These are phyloP conservation scores for Apiospora rasikravindrae DNA, from an alignment of 2,329 filamentous ascomycete genomes.

Conservation along the genomic window DNA sequence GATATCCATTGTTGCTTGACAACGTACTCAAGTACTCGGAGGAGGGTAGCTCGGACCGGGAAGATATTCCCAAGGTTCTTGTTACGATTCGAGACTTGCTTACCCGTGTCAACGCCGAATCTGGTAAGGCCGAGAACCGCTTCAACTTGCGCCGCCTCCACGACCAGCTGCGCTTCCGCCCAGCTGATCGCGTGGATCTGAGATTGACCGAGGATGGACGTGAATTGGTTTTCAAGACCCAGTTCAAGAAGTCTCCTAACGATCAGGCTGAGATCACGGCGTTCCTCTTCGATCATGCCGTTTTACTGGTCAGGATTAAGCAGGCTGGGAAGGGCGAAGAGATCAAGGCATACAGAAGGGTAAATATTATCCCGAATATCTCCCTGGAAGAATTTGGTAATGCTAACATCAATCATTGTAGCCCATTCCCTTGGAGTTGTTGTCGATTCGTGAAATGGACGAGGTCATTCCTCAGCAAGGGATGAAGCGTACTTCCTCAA, in stretches of 20 bases:
- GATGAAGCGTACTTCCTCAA: constrained; percentile 86
- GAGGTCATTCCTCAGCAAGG: constrained; percentile 85
- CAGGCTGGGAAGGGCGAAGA: constrained; percentile 92
- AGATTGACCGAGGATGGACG: constrained; percentile 93
- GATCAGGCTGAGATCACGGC: constrained; percentile 90
- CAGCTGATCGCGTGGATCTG: constrained; percentile 89
- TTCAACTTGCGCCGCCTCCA: constrained; percentile 95
- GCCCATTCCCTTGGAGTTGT: constrained; percentile 90
- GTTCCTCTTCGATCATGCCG: constrained; percentile 95
- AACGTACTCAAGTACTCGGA: constrained; percentile 92
- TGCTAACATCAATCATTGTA: constrained; percentile 41
- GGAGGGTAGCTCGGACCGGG: constrained; percentile 85
- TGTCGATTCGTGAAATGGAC: constrained; percentile 96
- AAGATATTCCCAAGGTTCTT: constrained; percentile 90
- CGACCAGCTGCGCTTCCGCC: constrained; percentile 87
- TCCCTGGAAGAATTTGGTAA: not conserved
- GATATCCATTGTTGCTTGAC: constrained; percentile 91
- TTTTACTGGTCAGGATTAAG: constrained; percentile 90
- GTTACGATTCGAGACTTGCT: constrained; percentile 86
- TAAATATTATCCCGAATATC: constrained; percentile 39
- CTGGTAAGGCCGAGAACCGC: constrained; percentile 95
- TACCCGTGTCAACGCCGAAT: constrained; percentile 89
- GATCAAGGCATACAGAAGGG: constrained; percentile 87
- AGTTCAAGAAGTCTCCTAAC: constrained; percentile 88
- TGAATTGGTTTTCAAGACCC: constrained; percentile 92